A percentile compares a stretch with the other conserved stretches of the same genome.
These are phyloP conservation scores for Stereum hirsutum DNA, from an alignment of 1,284 basidiomycete genomes.

Conservation along the genomic window DNA sequence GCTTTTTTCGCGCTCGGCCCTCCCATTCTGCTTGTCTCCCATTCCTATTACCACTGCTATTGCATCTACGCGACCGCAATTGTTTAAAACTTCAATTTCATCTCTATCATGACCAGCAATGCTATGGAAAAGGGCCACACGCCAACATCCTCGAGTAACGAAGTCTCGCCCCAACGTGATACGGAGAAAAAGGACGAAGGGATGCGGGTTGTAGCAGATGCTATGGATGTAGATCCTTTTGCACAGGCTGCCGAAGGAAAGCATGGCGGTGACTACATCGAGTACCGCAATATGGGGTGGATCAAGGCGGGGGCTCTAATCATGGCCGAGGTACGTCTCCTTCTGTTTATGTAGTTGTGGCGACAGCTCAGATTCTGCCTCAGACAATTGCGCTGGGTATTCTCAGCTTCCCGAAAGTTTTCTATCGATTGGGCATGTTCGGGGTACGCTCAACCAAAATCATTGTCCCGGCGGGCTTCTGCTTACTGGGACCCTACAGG, in stretches of 20 bases:
- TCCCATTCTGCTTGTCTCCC: too few relatives aligned
- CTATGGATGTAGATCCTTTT: slow-evolving; percentile 3
- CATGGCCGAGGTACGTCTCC: slow-evolving; percentile 7
- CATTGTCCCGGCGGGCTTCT: background rate
- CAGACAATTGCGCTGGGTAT: slow-evolving; percentile 8
- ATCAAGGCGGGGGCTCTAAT: slow-evolving; percentile 7
- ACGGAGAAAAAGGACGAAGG: too few relatives aligned
- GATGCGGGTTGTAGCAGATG: too few relatives aligned
- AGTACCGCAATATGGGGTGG: slow-evolving; percentile 7
- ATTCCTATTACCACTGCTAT: too few relatives aligned
- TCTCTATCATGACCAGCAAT: too few relatives aligned
- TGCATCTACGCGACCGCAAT: too few relatives aligned
- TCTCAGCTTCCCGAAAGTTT: slow-evolving; percentile 6
- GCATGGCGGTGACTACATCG: slow-evolving; percentile 2
- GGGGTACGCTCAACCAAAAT: background rate
- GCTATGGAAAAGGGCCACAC: too few relatives aligned
- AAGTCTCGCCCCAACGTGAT: too few relatives aligned
- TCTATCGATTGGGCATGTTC: slow-evolving; percentile 8
- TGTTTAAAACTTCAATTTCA: too few relatives aligned
- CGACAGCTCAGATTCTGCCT: background rate
- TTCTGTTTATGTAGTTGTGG: background rate
- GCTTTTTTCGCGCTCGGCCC: too few relatives aligned
- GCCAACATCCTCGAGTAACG: too few relatives aligned
- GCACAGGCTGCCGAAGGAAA: background rate
- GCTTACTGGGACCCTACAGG: too few relatives aligned